Evolutionary conservation across 2,329 filamentous ascomycete species (phyloP).

Genomic region (Nannizziopsis barbatae): DNA sequence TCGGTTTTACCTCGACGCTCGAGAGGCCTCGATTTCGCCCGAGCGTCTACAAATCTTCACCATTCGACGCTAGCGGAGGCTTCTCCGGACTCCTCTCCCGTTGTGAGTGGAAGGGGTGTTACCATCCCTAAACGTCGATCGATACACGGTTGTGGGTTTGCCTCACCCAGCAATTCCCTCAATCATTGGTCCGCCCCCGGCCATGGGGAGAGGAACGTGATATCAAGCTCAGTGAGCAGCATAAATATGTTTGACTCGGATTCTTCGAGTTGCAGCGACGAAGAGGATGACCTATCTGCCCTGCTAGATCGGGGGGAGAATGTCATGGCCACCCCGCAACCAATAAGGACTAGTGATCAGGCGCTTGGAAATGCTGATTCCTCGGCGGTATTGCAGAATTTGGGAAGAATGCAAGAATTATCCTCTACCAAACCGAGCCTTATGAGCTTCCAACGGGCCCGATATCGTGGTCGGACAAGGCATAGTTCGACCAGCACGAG

Average conservation of each 20-base stretch:
- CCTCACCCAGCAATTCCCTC: constrained; percentile 53
- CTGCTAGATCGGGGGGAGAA: constrained; percentile 65
- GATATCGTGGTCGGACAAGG: constrained; percentile 48
- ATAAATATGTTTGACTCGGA: constrained; percentile 70
- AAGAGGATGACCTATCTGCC: constrained; percentile 48
- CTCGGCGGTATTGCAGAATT: constrained; percentile 40
- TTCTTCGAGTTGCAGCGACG: constrained; percentile 58
- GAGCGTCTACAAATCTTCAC: constrained; percentile 86
- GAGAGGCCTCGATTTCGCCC: constrained; percentile 81
- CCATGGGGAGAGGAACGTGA: constrained; percentile 54
- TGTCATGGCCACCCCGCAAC: constrained; percentile 73
- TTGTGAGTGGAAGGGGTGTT: constrained; percentile 58
- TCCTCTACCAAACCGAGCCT: constrained; percentile 66
- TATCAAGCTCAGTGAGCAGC: constrained; percentile 74
- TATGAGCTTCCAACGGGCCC: constrained; percentile 61
- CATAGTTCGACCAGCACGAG: constrained; percentile 61
- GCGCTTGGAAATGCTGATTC: constrained; percentile 36
- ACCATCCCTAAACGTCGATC: constrained; percentile 47
- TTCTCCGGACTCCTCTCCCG: constrained; percentile 83
- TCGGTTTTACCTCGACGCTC: constrained; percentile 83
- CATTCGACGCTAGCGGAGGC: constrained; percentile 89
- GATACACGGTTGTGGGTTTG: constrained; percentile 37
- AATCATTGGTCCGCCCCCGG: constrained; percentile 55
- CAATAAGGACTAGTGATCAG: constrained; percentile 44
- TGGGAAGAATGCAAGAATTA: constrained; percentile 49